Evolutionary conservation across 2,329 filamentous ascomycete genomes (phyloP), one percentile per base, ranked within the genome.

Genomic region (Talaromyces sp.): DNA sequence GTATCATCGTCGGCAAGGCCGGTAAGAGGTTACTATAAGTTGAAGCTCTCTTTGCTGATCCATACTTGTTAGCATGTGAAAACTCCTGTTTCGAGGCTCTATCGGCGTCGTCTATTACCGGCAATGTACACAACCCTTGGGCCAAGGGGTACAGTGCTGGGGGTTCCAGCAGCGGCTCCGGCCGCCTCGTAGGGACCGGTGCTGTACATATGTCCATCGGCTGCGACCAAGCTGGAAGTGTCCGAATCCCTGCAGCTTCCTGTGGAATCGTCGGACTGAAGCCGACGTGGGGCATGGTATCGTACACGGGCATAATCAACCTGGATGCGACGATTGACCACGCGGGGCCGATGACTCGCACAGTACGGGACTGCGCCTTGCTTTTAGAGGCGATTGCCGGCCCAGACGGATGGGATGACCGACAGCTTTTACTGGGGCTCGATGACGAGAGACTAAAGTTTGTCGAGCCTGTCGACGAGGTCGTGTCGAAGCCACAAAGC

Each of bases 311-410:
- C 0, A 75, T 79, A 54, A 75, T 75, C 0, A 76, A 74, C 30
- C 77, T 79, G 1, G 77, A 82, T 52, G 74, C 80, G 0, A 76
- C 79, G 1, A 79, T 83, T 34, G 83, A 85, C 63, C 81, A 84
- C 64, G 73, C 69, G 0, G 79, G 80, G 0, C 78, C 79, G 0
- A 72, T 82, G 59, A 69, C 77, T 0, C 66, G 69, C 2, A 76
- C 72, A 1, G 73, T 80, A 0, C 63, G 67, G 5, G 78, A 81
- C 30, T 71, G 69, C 30, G 79, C 81, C 1, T 64, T 69, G 0
- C 70, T 76, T 12, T 72, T 82, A 0, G 74, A 81, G 54, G 76
- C 72, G 0, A 75, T 82, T 9, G 76, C 79, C 0, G 81, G 80
- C 0, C 74, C 74, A 16, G 80, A 82, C 34, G 77, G 74, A 0